Percentiles rank a stretch among this genome's conserved stretches.
Evolutionary conservation across 352 stramenopile genomes (phyloP).

Genomic region (Globisporangium paddicum): DNA sequence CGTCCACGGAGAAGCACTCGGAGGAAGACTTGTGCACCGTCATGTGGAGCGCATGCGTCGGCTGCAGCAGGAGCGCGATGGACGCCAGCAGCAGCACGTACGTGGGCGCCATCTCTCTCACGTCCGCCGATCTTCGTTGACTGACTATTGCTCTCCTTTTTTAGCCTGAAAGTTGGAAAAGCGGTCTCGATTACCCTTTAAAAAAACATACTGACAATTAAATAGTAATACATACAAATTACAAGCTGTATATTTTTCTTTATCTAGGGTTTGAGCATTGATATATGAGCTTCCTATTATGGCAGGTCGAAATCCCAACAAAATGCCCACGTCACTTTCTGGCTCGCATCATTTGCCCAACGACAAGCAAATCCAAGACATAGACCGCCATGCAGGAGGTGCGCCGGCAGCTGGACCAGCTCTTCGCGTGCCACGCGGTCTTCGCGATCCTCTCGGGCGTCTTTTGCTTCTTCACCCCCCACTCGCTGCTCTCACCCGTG

Average conservation of each 20-base stretch:
- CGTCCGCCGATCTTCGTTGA: conserved; percentile 2
- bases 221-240: too few relatives aligned
- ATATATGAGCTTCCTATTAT: background rate
- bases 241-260: too few relatives aligned
- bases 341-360: background rate
- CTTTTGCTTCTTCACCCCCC: conserved; percentile 73
- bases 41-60: conserved; percentile 35
- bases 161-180: background rate
- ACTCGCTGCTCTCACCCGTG: conserved; percentile 76
- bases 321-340: conserved; percentile 9
- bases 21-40: conserved; percentile 30
- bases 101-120: background rate
- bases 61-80: conserved; percentile 12
- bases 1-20: conserved; percentile 77
- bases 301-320: background rate
- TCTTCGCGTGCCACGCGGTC: conserved; percentile 74
- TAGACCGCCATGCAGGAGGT: conserved; percentile 38
- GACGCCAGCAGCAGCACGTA: conserved; percentile 14
- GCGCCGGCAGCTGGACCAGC: conserved; percentile 71
- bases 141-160: background rate
- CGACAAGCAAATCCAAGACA: background rate
- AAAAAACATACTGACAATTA: background rate
- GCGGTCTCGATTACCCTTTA: background rate
- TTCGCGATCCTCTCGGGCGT: conserved; percentile 59
- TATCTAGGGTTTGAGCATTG: background rate